phyloP scores from a whole-genome alignment of 345 rosid genomes.

The Gossypium rotundifolium region DNA sequence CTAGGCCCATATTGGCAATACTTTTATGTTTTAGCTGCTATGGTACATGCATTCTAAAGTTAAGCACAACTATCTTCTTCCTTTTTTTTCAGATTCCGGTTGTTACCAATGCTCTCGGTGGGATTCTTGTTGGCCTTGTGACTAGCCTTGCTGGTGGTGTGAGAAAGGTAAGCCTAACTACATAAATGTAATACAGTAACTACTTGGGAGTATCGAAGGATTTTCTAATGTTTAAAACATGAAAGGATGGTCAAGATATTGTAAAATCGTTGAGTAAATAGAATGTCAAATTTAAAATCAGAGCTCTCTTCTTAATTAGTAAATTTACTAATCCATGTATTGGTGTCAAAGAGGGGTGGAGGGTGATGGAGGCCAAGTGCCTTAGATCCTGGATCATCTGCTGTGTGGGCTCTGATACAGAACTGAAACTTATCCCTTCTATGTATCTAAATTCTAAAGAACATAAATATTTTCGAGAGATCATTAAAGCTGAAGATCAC shows the following conservation, averaged over 20 bases:
- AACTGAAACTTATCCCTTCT: background rate
- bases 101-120: slow-evolving; percentile 75
- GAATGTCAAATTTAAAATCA: background rate
- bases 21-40: background rate
- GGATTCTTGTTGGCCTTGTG: slow-evolving; percentile 92
- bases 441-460: background rate
- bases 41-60: background rate
- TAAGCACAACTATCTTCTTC: too few species aligned
- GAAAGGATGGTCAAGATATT: background rate
- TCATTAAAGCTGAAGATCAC: background rate
- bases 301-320: background rate
- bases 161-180: slow-evolving; percentile 56
- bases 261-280: slow-evolving; percentile 1
- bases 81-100: slow-evolving; percentile 61
- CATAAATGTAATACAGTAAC: background rate
- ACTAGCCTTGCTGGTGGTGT: slow-evolving; percentile 97
- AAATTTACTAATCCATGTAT: background rate
- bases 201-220: background rate
- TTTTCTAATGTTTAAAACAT: background rate
- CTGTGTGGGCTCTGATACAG: background rate
- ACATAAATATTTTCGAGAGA: background rate
- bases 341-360: background rate
- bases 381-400: background rate
- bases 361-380: background rate
- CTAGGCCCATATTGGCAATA: too few species aligned